phyloP scores from a whole-genome alignment of 108 stramenopile species.

The Discostella stelligeroides region DNA sequence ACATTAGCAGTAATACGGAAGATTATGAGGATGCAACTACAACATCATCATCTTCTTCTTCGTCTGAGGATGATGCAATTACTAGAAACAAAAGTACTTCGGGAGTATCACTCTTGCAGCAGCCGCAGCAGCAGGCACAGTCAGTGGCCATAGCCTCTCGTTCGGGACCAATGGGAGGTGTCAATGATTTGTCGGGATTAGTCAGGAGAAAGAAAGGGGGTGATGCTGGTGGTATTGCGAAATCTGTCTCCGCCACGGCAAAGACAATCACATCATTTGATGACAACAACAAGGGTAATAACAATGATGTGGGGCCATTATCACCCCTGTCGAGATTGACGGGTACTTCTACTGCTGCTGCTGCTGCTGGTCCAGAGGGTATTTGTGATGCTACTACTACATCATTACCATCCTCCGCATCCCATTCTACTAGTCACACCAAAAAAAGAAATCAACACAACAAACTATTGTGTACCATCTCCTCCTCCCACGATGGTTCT shows the following conservation, averaged over 20 bases:
- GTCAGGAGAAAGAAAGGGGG: slow-evolving; percentile 71
- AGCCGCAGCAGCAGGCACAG: slow-evolving; percentile 2
- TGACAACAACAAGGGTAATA: not conserved
- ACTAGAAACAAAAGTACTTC: not conserved
- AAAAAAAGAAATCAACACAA: slow-evolving; percentile 35
- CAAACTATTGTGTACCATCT: slow-evolving; percentile 75
- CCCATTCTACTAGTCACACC: not conserved
- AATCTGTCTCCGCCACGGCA: not conserved
- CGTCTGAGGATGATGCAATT: slow-evolving; percentile 12
- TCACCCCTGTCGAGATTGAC: slow-evolving; percentile 11
- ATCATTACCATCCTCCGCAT: not conserved
- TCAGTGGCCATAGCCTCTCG: too few species aligned
- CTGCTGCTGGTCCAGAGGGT: slow-evolving; percentile 6
- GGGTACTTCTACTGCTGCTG: not conserved
- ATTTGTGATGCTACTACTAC: slow-evolving; percentile 1
- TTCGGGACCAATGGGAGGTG: too few species aligned
- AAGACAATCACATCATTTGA: not conserved
- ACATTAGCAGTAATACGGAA: slow-evolving; percentile 67
- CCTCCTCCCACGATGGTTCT: slow-evolving; percentile 82
- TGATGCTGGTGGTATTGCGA: not conserved
- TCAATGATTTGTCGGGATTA: slow-evolving; percentile 70
- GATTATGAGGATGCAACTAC: slow-evolving; percentile 35
- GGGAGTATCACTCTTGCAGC: not conserved
- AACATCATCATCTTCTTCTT: slow-evolving; percentile 11
- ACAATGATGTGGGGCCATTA: slow-evolving; percentile 4